Conservation (phyloP, 495 filamentous ascomycete species). For the Hypoxylon fuscum region DNA sequence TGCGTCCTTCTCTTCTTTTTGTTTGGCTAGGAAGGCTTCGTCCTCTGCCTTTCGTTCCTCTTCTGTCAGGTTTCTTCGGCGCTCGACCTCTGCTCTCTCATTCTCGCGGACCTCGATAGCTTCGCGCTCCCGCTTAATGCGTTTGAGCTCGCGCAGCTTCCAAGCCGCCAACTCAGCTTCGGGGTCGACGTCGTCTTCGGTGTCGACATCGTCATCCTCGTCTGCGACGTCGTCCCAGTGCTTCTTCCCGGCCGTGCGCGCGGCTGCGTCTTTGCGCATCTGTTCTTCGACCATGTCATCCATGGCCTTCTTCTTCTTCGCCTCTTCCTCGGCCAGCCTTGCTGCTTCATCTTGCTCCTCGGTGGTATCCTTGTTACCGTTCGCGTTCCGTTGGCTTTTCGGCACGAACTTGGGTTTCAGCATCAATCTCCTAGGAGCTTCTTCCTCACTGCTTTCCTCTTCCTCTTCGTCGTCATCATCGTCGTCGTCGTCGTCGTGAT, state of each 20-base stretch:
- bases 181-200: slow-evolving; percentile 84
- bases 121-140: slow-evolving; percentile 85
- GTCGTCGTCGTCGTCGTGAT: not conserved
- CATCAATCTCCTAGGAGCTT: slow-evolving; percentile 77
- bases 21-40: slow-evolving; percentile 74
- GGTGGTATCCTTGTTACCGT: slow-evolving; percentile 24
- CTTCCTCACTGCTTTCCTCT: slow-evolving; percentile 70
- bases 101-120: slow-evolving; percentile 84
- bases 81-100: slow-evolving; percentile 89
- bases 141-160: slow-evolving; percentile 90
- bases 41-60: slow-evolving; percentile 92
- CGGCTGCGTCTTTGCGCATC: slow-evolving; percentile 79
- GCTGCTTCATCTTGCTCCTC: slow-evolving; percentile 43
- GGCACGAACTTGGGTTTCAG: slow-evolving; percentile 92
- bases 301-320: slow-evolving; percentile 69
- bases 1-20: slow-evolving; percentile 85
- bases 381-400: slow-evolving; percentile 72
- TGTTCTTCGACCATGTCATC: slow-evolving; percentile 88
- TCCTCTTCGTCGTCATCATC: slow-evolving; percentile 50
- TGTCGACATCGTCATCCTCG: slow-evolving; percentile 83
- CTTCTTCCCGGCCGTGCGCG: slow-evolving; percentile 76
- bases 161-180: slow-evolving; percentile 91
- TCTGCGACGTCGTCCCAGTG: slow-evolving; percentile 88
- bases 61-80: slow-evolving; percentile 83
- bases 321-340: slow-evolving; percentile 57